Evolutionary conservation across 129 eudicot species (phyloP), one percentile per base, ranked within the genome.

Genomic region (Tanacetum coccineum): DNA sequence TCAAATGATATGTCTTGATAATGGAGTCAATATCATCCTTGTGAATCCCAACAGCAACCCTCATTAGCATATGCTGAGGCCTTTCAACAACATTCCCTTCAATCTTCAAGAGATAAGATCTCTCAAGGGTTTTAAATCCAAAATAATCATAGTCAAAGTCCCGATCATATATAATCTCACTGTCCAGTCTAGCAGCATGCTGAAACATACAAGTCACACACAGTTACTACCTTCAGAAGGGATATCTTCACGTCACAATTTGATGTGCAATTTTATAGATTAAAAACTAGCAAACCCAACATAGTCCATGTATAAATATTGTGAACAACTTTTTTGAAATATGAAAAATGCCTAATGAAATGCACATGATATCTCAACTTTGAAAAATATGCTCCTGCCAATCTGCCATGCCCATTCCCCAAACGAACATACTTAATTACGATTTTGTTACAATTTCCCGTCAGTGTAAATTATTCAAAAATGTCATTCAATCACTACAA

Each of bases 51-150:
- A 92, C 91, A 67, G 98, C 62, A 78, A 92, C 98, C 75, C 98
- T 85, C 98, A 92, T 92, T 79, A 92, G 51, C 96, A 92, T 88
- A 73, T 92, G 98, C 36, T 88, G 96, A 15, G 98, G 98, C 63
- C 98, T 88, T 75, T 92, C 98, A 40, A 92, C 98, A 66, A 92
- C 92, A 53, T 86, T 82, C 62, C 96, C 96, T 56, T 83, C 70
- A 18, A 92, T 71, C 79, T 81, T 92, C 67, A 92, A 64, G 32
- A 92, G 96, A 60, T 92, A 92, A 32, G 98, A 92, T 62, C 98
- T 86, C 79, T 92, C 98, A 68, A 92, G 96, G 64, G 96, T 88
- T 81, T 92, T 88, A 58, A 92, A 92, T 21, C 96, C 98, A 80
- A 92, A 86, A 81, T 80, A 93, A 73, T 93, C 97, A 85, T 87